Evolutionary conservation across 2,329 filamentous ascomycete species (phyloP), one percentile per base, ranked within the genome.

Genomic region (Monosporascus sp.): DNA sequence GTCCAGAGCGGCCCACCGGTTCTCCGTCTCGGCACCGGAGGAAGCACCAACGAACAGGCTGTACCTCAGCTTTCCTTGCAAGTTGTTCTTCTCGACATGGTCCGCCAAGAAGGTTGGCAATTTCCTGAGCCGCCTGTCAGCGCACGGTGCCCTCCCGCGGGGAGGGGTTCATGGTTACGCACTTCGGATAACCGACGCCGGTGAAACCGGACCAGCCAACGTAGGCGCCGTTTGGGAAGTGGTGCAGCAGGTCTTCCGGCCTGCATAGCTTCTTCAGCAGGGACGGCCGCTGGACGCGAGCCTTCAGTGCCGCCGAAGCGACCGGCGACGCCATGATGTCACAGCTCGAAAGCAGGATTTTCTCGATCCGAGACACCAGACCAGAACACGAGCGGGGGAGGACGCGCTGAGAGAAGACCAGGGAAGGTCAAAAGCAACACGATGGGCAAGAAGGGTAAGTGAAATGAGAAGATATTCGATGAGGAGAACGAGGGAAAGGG

Each of bases 201-300:
- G 91, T 96, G 73, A 96, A 96, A 37, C 91, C 91, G 59, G 86
- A 91, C 91, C 91, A 96, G 65, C 91, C 91, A 64, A 96, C 83
- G 71, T 94, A 94, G n/a, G 88, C 74, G 67, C 86, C 86, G 77
- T 94, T 83, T 59, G 91, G 91, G 65, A 96, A 96, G 62, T 89
- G 80, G 58, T 88, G 79, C 55, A 96, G 79, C 59, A 95, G 72
- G 69, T 95, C 90, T 70, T 94, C 84, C 38, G 91, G 84, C 63
- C 85, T 85, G 63, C 86, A 85, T 55, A 96, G 77, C 79, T 93
- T 95, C 65, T 85, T 86, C 53, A 95, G 79, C 72, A 93, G 85
- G 43, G 87, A 88, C 22, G 90, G 86, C 60, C 89, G 82, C 62
- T 85, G 78, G 58, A 94, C 79, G 63, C 91, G 87, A 65, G 85